Evolutionary conservation across 208 protist species (phyloP).

Genomic region (Angomonas deanei): DNA sequence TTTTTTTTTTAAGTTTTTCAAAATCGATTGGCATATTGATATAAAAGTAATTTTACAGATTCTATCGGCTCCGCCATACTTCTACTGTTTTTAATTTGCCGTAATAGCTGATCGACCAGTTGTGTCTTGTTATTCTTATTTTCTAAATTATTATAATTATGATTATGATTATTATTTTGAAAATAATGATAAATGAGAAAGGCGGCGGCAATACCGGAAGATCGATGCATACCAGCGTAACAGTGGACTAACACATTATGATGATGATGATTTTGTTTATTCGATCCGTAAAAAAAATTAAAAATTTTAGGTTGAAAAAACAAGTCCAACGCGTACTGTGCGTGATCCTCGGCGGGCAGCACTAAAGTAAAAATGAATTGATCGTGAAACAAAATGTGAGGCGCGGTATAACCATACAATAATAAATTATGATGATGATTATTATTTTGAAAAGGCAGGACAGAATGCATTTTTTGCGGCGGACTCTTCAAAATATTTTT

Average conservation of each 20-base stretch:
- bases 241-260: slow-evolving; percentile 52
- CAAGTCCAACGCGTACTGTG: background rate
- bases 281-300: background rate
- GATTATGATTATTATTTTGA: background rate
- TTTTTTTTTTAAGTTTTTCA: background rate
- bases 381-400: too few species aligned
- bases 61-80: slow-evolving; percentile 13
- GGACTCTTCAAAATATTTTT: background rate
- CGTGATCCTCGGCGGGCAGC: background rate
- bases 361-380: background rate
- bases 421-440: background rate
- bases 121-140: slow-evolving; percentile 1
- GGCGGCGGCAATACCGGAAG: slow-evolving; percentile 53
- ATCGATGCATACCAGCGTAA: slow-evolving; percentile 84
- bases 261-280: background rate
- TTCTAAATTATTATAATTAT: background rate
- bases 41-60: background rate
- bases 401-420: too few species aligned
- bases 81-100: background rate
- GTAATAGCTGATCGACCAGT: background rate
- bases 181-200: slow-evolving; percentile 7
- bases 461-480: background rate
- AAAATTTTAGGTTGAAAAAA: background rate
- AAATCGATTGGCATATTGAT: slow-evolving; percentile 2
- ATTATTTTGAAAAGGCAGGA: background rate